These are phyloP conservation scores for Phellopilus nigrolimitatus DNA, from an alignment of 1,284 basidiomycete species.

Conservation along the genomic window DNA sequence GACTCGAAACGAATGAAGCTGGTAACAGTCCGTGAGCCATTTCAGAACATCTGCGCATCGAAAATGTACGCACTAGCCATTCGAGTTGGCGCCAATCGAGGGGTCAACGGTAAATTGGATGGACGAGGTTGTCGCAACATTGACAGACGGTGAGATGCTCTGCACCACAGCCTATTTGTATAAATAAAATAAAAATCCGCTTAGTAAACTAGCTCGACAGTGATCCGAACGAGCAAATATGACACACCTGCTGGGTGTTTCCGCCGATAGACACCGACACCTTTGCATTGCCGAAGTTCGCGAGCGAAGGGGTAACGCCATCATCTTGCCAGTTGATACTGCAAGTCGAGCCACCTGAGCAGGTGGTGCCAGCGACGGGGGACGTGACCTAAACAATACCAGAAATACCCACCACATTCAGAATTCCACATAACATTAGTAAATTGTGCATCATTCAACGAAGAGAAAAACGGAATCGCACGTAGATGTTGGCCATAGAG, in stretches of 20 bases:
- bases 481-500: conserved; percentile 54
- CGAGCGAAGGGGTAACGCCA: conserved; percentile 47
- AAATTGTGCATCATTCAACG: not conserved
- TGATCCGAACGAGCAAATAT: conserved; percentile 21
- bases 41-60: not conserved
- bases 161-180: conserved; percentile 59
- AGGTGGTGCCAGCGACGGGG: conserved; percentile 50
- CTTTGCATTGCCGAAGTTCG: conserved; percentile 52
- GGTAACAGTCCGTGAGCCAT: not conserved
- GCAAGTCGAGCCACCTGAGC: conserved; percentile 53
- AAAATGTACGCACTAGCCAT: conserved; percentile 50
- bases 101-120: conserved; percentile 58
- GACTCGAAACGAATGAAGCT: conserved; percentile 78
- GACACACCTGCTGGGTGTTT: conserved; percentile 56
- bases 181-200: conserved; percentile 6
- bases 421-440: conserved; percentile 8
- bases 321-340: conserved; percentile 70
- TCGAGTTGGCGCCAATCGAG: conserved; percentile 54
- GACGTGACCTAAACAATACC: conserved; percentile 60
- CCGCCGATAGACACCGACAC: conserved; percentile 72
- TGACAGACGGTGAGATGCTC: conserved; percentile 46
- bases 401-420: not conserved
- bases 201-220: not conserved
- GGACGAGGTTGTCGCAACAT: conserved; percentile 53
- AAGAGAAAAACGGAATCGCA: conserved; percentile 34